phyloP scores from a whole-genome alignment of 768 basidiomycete species.

The Auriculariales sp. region DNA sequence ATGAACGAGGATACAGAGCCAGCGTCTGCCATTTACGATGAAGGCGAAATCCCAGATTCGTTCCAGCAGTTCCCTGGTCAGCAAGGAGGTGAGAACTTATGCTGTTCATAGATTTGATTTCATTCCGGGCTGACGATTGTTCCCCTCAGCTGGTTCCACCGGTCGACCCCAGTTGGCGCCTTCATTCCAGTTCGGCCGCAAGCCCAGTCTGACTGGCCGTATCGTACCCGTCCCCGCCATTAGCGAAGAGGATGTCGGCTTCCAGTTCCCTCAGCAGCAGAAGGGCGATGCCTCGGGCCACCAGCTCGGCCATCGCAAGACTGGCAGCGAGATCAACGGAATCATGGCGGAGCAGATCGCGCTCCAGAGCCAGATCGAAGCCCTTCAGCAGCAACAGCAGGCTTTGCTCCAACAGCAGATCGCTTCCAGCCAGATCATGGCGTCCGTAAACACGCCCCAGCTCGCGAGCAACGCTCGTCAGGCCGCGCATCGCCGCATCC shows the following conservation, averaged over 20 bases:
- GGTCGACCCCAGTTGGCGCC: constrained; percentile 84
- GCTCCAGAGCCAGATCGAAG: constrained; percentile 81
- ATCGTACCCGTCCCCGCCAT: constrained; percentile 47
- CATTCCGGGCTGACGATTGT: constrained; percentile 54
- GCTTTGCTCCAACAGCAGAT: constrained; percentile 82
- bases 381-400: constrained; percentile 79
- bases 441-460: constrained; percentile 61
- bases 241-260: constrained; percentile 66
- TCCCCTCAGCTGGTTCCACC: constrained; percentile 55
- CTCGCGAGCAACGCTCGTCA: constrained; percentile 32
- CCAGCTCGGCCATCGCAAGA: constrained; percentile 43
- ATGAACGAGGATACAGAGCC: constrained; percentile 70
- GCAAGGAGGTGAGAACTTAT: constrained; percentile 45
- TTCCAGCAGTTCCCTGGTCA: constrained; percentile 47
- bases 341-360: constrained; percentile 97
- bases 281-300: constrained; percentile 16
- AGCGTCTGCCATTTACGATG: constrained; percentile 34
- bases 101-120: constrained; percentile 81
- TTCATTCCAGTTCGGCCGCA: constrained; percentile 78
- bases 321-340: constrained; percentile 60
- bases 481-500: constrained; percentile 61
- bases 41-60: constrained; percentile 71
- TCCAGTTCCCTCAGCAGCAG: constrained; percentile 71
- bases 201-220: constrained; percentile 34
- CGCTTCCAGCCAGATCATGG: constrained; percentile 69